Percentiles rank a stretch among this genome's conserved stretches.
These are phyloP conservation scores for Phytopythium montanum DNA, from an alignment of 352 stramenopile species.

Conservation along the genomic window DNA sequence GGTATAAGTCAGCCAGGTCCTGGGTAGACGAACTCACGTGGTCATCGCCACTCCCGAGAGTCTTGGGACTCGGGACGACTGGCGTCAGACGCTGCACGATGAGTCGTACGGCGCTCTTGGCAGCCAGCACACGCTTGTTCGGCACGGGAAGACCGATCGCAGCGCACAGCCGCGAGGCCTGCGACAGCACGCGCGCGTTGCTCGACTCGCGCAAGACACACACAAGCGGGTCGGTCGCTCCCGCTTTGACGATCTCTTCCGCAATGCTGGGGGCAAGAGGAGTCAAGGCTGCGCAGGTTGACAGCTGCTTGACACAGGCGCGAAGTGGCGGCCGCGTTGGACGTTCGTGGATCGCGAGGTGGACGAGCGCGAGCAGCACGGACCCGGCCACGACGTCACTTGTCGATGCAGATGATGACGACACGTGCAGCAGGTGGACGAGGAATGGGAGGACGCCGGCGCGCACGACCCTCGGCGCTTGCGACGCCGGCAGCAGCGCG, in stretches of 20 bases:
- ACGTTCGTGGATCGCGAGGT: constrained; percentile 57
- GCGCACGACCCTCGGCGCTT: constrained; percentile 39
- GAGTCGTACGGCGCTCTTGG: constrained; percentile 57
- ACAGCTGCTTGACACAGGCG: not conserved
- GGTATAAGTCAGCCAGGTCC: constrained; percentile 22
- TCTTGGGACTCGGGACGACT: not conserved
- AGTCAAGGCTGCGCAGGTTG: not conserved
- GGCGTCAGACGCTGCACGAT: constrained; percentile 40
- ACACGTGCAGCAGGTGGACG: constrained; percentile 31
- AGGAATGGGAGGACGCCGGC: constrained; percentile 64
- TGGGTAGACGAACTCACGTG: not conserved
- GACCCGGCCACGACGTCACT: constrained; percentile 57
- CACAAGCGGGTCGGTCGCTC: constrained; percentile 39
- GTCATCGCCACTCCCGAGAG: not conserved
- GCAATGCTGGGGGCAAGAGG: constrained; percentile 26
- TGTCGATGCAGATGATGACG: not conserved
- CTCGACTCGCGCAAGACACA: constrained; percentile 36
- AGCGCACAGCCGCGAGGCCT: constrained; percentile 54
- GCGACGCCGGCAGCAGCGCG: constrained; percentile 46
- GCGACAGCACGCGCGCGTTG: constrained; percentile 53
- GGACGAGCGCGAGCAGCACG: constrained; percentile 59
- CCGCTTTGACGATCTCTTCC: constrained; percentile 67
- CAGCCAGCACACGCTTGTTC: constrained; percentile 67
- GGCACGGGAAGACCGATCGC: constrained; percentile 40
- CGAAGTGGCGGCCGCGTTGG: constrained; percentile 10